Evolutionary conservation across 2,329 filamentous ascomycete species (phyloP).

Genomic region (Xylariaceae sp.): DNA sequence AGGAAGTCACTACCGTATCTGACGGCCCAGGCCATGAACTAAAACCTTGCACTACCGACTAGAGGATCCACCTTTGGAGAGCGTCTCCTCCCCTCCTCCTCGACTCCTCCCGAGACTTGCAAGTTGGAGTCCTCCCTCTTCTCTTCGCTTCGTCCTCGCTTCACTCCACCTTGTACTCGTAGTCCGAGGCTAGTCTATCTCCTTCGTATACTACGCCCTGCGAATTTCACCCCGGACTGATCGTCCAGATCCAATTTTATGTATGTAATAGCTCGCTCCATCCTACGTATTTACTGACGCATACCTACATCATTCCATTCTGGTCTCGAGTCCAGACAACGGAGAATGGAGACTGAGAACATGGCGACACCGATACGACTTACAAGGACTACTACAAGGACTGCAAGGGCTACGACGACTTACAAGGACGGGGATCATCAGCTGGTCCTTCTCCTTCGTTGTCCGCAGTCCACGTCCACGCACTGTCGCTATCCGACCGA

Average conservation of each 20-base stretch:
- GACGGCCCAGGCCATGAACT: too few relatives aligned
- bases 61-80: background rate
- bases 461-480: background rate
- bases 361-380: too few relatives aligned
- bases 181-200: too few relatives aligned
- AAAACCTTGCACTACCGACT: background rate
- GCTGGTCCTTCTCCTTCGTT: background rate
- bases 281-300: background rate
- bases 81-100: background rate
- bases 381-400: too few relatives aligned
- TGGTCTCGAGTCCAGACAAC: background rate
- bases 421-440: too few relatives aligned
- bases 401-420: too few relatives aligned
- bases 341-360: too few relatives aligned
- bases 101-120: too few relatives aligned
- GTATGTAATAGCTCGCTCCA: background rate
- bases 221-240: background rate
- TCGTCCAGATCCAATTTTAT: background rate
- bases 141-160: too few relatives aligned
- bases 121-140: too few relatives aligned
- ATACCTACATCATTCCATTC: background rate
- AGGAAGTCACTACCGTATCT: background rate
- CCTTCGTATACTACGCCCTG: too few relatives aligned
- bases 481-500: slow-evolving; percentile 1
- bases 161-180: too few relatives aligned